Evolutionary conservation across 495 filamentous ascomycete genomes (phyloP).

Genomic region (Chaetomium tenue): DNA sequence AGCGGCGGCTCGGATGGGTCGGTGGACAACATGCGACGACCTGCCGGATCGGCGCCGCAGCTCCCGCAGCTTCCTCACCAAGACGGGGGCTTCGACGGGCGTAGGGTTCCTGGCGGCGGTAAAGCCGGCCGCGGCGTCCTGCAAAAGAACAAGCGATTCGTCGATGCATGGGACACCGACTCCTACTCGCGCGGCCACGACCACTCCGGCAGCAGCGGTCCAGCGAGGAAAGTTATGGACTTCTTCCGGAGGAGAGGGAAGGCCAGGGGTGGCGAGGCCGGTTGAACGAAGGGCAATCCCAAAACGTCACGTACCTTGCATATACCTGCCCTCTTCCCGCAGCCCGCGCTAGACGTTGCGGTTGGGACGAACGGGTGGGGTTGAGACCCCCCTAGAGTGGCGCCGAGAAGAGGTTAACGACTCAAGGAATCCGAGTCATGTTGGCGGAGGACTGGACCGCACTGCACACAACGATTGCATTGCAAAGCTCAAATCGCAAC

Average conservation of each 20-base stretch:
- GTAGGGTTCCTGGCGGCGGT: conserved; percentile 27
- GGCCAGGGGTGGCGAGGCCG: conserved; percentile 60
- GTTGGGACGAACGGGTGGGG: background rate
- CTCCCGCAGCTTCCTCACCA: conserved; percentile 34
- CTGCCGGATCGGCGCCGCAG: conserved; percentile 37
- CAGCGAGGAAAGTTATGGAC: conserved; percentile 93
- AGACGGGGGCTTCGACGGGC: conserved; percentile 26
- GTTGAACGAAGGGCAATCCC: background rate
- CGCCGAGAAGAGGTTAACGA: background rate
- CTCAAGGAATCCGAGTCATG: background rate
- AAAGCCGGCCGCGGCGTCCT: conserved; percentile 54
- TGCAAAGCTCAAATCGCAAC: conserved; percentile 1
- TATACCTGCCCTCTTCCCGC: background rate
- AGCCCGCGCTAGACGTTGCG: background rate
- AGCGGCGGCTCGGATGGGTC: conserved; percentile 16
- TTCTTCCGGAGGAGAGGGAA: conserved; percentile 88
- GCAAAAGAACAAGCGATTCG: conserved; percentile 84
- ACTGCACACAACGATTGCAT: background rate
- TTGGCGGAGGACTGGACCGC: background rate
- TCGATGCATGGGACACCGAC: conserved; percentile 83
- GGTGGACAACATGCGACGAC: conserved; percentile 12
- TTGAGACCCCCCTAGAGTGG: background rate
- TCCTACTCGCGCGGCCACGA: conserved; percentile 57
- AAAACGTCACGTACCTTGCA: background rate
- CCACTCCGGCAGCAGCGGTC: conserved; percentile 77